Evolutionary conservation across 169 alveolate species (phyloP).

Genomic region (Plasmodium knowlesi): DNA sequence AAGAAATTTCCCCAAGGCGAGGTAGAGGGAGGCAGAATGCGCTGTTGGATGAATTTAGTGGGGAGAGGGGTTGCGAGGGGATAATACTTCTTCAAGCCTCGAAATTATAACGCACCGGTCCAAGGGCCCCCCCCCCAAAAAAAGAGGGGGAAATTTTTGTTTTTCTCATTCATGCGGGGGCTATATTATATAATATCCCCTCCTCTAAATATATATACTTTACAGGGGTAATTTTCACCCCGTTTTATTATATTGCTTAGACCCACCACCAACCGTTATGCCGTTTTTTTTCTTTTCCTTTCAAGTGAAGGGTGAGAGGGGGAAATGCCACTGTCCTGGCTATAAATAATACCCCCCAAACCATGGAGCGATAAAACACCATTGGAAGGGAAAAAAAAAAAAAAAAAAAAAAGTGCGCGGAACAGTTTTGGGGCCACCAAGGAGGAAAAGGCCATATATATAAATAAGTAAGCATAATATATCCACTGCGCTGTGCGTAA

Average conservation of each 20-base stretch:
- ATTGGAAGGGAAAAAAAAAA: no score
- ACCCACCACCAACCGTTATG: not conserved
- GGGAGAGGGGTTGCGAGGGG: slow-evolving; percentile 32
- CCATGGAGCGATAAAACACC: not conserved
- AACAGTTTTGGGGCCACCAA: not conserved
- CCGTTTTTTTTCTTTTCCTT: not conserved
- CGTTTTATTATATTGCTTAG: not conserved
- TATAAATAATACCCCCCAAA: not conserved
- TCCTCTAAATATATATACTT: no score
- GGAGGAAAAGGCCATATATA: not conserved
- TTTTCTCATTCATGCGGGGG: no score
- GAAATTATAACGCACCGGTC: not conserved
- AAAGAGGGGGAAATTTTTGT: not conserved
- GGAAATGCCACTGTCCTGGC: not conserved
- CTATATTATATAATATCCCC: no score
- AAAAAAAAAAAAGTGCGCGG: not conserved
- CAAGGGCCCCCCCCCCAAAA: not conserved
- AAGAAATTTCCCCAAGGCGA: no score
- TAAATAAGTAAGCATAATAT: not conserved
- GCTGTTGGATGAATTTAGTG: slow-evolving; percentile 4
- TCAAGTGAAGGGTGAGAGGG: not conserved
- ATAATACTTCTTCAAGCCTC: not conserved
- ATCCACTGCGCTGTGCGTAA: not conserved
- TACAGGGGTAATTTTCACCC: not conserved
- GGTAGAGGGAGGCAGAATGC: not conserved